phyloP scores from a whole-genome alignment of 148 eudicot genomes.

The Dysphania ambrosioides region DNA sequence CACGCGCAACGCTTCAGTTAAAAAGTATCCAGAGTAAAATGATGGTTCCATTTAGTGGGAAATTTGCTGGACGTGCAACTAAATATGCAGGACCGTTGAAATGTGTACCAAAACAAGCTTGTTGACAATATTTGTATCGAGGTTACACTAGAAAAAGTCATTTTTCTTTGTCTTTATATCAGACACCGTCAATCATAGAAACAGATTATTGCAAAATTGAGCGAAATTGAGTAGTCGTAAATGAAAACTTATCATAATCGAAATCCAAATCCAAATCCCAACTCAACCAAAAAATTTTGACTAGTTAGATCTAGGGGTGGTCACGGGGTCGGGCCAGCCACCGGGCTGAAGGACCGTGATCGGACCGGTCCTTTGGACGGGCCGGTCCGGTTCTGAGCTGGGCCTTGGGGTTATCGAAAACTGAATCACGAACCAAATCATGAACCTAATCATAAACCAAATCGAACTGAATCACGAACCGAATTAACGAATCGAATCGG shows the following conservation, averaged over 20 bases:
- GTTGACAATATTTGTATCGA: conserved; percentile 26
- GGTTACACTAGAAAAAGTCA: neutral
- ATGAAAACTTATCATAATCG: neutral
- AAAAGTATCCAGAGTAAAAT: conserved; percentile 5
- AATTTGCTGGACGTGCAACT: conserved; percentile 26
- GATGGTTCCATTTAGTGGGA: conserved; percentile 31
- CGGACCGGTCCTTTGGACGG: too few species aligned
- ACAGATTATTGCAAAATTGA: neutral
- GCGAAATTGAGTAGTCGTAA: neutral
- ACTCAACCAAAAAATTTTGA: too few species aligned
- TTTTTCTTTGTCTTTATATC: neutral
- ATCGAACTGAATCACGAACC: too few species aligned
- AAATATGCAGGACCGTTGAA: conserved; percentile 46
- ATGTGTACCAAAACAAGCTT: conserved; percentile 29
- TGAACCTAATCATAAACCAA: too few species aligned
- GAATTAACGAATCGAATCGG: too few species aligned
- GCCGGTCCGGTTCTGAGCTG: too few species aligned
- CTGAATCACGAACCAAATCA: too few species aligned
- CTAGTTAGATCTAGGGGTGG: too few species aligned
- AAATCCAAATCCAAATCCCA: neutral
- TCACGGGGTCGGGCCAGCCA: too few species aligned
- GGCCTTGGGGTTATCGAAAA: too few species aligned
- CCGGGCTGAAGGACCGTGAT: too few species aligned
- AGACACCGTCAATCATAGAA: neutral
- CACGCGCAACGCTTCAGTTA: conserved; percentile 28